Evolutionary conservation across 495 filamentous ascomycete species (phyloP), one percentile per base, ranked within the genome.

Genomic region (Neurospora intermedia): DNA sequence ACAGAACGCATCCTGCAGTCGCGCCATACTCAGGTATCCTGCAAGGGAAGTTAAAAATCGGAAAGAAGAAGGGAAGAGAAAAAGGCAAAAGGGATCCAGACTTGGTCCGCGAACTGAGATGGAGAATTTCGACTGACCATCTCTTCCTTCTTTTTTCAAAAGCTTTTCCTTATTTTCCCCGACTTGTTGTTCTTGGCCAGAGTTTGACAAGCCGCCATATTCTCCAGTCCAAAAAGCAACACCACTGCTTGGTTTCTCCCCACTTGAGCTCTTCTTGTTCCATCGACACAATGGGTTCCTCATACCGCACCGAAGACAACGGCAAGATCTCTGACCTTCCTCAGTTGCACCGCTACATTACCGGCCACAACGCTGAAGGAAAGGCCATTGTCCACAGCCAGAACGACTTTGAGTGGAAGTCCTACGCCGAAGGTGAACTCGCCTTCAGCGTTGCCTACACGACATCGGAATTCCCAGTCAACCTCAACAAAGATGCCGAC

Each of bases 401-500:
- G n/a, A 74, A 75, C 18, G 80, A 81, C 70, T 80, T 81, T 54
- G 27, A 62, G 20, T 82, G 79, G 79, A n/a, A 62, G 13, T 43
- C 75, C 15, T 79, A 78, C 74, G 81, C 79, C 73, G n/a, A 73
- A 45, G 66, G 74, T 75, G 74, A 81, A 43, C 80, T 82, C n/a
- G 75, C 76, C 70, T 81, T 82, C 74, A 39, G 71, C 20, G 81
- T 82, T 0, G 69, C 79, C 73, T 86, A 81, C 76, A 93, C 86
- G 4, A 90, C 87, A 16, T 78, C 77, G 20, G 76, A 79, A 78
- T 89, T 89, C 82, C 90, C 87, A 0, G 78, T 84, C 5, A 76
- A 86, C 69, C 77, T 90, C 43, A 87, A 82, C 80, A 74, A 72
- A 66, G 85, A 90, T 74, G 80, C 81, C 6, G 89, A 91, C 81